These are phyloP conservation scores for Russula earlei DNA, from an alignment of 768 basidiomycete genomes.

Conservation along the genomic window DNA sequence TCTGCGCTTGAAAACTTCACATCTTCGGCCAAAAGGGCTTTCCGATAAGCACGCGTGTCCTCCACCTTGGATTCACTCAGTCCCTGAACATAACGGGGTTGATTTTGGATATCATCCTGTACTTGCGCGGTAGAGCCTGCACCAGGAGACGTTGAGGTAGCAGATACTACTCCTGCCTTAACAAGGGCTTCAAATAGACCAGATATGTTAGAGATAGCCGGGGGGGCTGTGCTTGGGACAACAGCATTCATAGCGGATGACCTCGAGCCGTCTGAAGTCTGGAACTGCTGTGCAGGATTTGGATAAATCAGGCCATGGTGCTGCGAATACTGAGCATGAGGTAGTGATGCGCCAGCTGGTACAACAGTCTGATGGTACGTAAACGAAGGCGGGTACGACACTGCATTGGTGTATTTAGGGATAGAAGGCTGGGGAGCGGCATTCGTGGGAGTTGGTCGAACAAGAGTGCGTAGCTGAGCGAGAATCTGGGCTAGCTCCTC, in stretches of 20 bases:
- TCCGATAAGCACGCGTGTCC: constrained; percentile 48
- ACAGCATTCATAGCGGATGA: constrained; percentile 22
- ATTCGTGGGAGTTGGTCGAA: constrained; percentile 29
- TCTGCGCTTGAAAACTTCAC: constrained; percentile 60
- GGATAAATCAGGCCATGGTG: neutral
- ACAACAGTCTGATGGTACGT: constrained; percentile 25
- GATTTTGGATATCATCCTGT: constrained; percentile 8
- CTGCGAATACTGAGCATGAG: constrained; percentile 15
- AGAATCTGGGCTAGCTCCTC: constrained; percentile 72
- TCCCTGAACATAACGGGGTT: constrained; percentile 29
- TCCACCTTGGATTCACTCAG: constrained; percentile 36
- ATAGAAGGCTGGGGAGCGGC: constrained; percentile 13
- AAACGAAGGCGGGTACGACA: constrained; percentile 20
- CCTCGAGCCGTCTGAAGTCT: neutral
- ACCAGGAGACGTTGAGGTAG: constrained; percentile 42
- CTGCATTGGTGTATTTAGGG: constrained; percentile 12
- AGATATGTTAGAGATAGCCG: constrained; percentile 32
- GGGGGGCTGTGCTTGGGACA: constrained; percentile 17
- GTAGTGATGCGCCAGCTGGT: constrained; percentile 21
- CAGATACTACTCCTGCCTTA: constrained; percentile 70
- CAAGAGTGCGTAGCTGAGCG: constrained; percentile 53
- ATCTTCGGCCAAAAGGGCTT: constrained; percentile 46
- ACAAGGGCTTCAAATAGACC: constrained; percentile 58
- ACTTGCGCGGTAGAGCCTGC: constrained; percentile 32
- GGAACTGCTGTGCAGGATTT: constrained; percentile 8